Base-by-base conservation (phyloP, 306 rosid species). In the Prosopis cineraria region DNA sequence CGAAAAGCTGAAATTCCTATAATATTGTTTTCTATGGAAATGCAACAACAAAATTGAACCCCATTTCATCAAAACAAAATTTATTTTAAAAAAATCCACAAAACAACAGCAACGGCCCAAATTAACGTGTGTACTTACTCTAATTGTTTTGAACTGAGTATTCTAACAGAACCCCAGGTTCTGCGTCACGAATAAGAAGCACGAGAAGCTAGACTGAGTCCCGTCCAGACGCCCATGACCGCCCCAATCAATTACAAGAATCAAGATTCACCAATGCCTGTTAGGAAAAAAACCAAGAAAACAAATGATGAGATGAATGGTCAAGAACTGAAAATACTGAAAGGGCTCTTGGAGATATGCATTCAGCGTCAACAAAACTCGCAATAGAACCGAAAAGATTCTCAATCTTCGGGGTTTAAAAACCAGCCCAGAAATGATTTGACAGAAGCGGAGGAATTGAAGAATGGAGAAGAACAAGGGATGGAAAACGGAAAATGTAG, bases 251-350 rank as follows among this genome's bases (percentile, higher is more conserved):
- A 62, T 62, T 63, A 75, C 24, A 20, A 9, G 29, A 52, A 52
- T 20, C 14, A 83, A 55, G 53, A 68, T 69, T 73, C 78, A 75
- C 86, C 80, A 87, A 78, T 58, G 73, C 78, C 73, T 78, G 76
- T 53, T 85, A 43, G 82, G 79, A 70, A 81, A 68, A 73, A 63
- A 74, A 78, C 44, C 43, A 12, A 63, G 69, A 31, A 48, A 74
- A 6, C 48, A 75, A 68, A 40, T 27, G 70, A 53, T 50, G 39
- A 64, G 53, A 74, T 31, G 45, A 50, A 62, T 66, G 77, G 53
- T 3, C 58, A 48, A 39, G 66, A 73, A 74, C 48, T 20, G 63
- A 11, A 71, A 22, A 75, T 76, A 76, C 30, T 55, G 85, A 79
- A 58, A 78, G 76, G 43, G 73, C 75, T 80, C 50, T 50, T 43